These are phyloP conservation scores for Sphagnurus paluster DNA, from an alignment of 1,284 basidiomycete species.

Conservation along the genomic window DNA sequence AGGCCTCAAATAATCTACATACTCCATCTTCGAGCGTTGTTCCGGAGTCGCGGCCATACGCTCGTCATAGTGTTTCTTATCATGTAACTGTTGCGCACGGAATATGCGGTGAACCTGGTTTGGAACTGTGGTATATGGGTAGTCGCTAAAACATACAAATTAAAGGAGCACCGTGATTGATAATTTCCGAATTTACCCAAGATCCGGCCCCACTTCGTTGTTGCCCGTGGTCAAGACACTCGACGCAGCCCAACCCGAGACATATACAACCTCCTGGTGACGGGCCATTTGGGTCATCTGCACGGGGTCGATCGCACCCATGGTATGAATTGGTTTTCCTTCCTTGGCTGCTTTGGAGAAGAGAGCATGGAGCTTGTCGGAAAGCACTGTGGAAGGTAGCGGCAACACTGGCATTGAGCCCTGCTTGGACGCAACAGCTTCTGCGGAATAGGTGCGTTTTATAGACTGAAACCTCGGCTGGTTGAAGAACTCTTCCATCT, in stretches of 20 bases:
- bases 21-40: slow-evolving; percentile 67
- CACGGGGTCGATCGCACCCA: slow-evolving; percentile 89
- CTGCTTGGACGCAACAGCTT: slow-evolving; percentile 83
- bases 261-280: slow-evolving; percentile 92
- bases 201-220: slow-evolving; percentile 97
- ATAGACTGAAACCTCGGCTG: slow-evolving; percentile 74
- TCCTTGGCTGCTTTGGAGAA: slow-evolving; percentile 66
- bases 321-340: slow-evolving; percentile 76
- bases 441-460: slow-evolving; percentile 78
- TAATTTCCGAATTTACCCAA: slow-evolving; percentile 64
- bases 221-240: slow-evolving; percentile 88
- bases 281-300: slow-evolving; percentile 98
- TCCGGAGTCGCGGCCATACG: slow-evolving; percentile 68
- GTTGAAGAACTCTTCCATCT: slow-evolving; percentile 74
- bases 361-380: slow-evolving; percentile 79
- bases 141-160: slow-evolving; percentile 55
- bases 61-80: slow-evolving; percentile 86
- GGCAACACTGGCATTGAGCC: slow-evolving; percentile 82
- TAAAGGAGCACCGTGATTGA: slow-evolving; percentile 8
- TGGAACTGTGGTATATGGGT: slow-evolving; percentile 93
- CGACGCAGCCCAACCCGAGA: slow-evolving; percentile 91
- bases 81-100: slow-evolving; percentile 84
- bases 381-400: slow-evolving; percentile 74
- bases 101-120: slow-evolving; percentile 89
- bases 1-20: slow-evolving; percentile 88